Evolutionary conservation across 2,329 filamentous ascomycete species (phyloP).

Genomic region (Chaetomium strumarium): DNA sequence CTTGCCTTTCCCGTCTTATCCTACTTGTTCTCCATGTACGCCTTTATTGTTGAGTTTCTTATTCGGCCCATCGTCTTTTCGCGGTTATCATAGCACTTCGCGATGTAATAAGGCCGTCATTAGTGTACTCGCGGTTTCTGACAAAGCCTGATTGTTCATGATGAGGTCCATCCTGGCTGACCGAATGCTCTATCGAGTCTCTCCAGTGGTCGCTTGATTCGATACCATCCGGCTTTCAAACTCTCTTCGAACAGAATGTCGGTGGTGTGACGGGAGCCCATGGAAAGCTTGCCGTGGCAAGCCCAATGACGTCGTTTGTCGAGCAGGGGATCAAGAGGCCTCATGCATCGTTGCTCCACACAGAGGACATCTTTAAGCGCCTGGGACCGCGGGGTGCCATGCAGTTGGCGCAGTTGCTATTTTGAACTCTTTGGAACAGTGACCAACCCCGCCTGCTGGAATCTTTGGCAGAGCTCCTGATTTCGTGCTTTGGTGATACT

Average conservation of each 20-base stretch:
- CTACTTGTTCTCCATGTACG: too few species aligned
- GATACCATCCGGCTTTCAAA: neutral
- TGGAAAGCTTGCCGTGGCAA: constrained; percentile 5
- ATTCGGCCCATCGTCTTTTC: too few species aligned
- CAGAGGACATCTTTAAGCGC: constrained; percentile 26
- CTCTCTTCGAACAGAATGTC: neutral
- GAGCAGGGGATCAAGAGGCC: constrained; percentile 19
- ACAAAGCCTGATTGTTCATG: too few species aligned
- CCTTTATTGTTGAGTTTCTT: too few species aligned
- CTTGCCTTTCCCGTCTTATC: too few species aligned
- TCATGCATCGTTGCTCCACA: constrained; percentile 24
- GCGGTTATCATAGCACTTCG: too few species aligned
- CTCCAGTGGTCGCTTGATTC: too few species aligned
- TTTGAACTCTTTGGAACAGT: constrained; percentile 18
- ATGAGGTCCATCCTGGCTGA: neutral
- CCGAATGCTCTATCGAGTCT: neutral
- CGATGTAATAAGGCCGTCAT: too few species aligned
- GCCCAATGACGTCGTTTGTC: constrained; percentile 26
- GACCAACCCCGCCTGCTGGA: constrained; percentile 13
- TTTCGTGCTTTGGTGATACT: neutral
- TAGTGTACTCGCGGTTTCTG: too few species aligned
- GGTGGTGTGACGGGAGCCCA: neutral
- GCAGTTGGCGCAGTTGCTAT: constrained; percentile 18
- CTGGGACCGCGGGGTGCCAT: constrained; percentile 22
- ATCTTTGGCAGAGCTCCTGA: neutral